These are phyloP conservation scores for Selaginella moellendorffii DNA, from an alignment of 75 land plant genomes.

Conservation along the genomic window DNA sequence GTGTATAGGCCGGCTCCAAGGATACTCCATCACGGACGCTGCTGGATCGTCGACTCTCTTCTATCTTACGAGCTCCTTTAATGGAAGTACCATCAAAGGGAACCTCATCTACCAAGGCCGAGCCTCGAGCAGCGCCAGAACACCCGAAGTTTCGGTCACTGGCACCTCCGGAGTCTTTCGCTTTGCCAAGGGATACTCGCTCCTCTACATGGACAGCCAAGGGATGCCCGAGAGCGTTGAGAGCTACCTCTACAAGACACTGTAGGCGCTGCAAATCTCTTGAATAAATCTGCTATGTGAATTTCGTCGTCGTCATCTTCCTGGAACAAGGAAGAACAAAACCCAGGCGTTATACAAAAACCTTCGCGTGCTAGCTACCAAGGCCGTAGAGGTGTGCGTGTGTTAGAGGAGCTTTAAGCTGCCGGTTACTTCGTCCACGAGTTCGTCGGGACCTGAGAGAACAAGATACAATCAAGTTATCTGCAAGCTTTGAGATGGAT, in stretches of 20 bases:
- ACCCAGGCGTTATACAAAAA: constrained; percentile 12
- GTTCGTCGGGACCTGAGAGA: constrained; percentile 68
- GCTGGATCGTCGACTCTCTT: constrained; percentile 65
- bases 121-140: no score
- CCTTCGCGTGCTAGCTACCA: constrained; percentile 43
- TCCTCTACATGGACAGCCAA: no score
- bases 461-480: background rate
- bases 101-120: no score
- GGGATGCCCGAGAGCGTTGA: no score
- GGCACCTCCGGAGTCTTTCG: no score
- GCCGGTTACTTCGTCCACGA: constrained; percentile 94
- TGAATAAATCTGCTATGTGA: no score
- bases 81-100: background rate
- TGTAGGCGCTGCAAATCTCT: no score
- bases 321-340: constrained; percentile 49
- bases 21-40: constrained; percentile 66
- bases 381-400: constrained; percentile 3
- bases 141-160: no score
- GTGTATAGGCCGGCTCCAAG: background rate
- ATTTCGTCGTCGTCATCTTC: constrained; percentile 20
- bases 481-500: constrained; percentile 31
- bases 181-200: no score
- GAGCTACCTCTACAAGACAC: no score
- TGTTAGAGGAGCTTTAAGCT: constrained; percentile 56
- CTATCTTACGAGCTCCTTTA: background rate